Evolutionary conservation across 371 early-diverging fungal species (phyloP), one percentile per base, ranked within the genome.

Genomic region (Mucor sp.): DNA sequence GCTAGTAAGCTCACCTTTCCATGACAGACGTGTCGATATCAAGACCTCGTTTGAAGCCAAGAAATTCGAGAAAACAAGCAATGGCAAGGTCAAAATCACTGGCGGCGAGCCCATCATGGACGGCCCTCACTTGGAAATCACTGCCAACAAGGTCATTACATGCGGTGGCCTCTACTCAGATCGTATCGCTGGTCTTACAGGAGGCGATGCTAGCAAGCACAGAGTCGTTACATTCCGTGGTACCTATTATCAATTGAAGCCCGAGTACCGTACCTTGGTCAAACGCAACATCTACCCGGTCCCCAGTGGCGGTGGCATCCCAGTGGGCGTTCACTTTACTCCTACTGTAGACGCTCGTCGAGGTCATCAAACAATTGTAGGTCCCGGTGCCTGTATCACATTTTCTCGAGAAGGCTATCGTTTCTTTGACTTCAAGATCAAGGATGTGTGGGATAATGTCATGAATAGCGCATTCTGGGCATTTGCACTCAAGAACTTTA

Each of bases 351-450:
- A 81, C 63, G 70, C 65, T 8, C 75, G 81, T 44, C 76, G 81
- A 44, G 81, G 81, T 0, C 76, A 77, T 58, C 76, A 77, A 66
- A 57, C 74, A 53, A 81, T 81, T 59, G 74, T 81, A 32, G 81
- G 81, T 17, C 81, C 81, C n/a, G 79, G 81, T 37, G 78, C 81
- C 21, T 81, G 81, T 55, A 71, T 81, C 39, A 78, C 79, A 2
- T 81, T 81, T 59, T 67, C 77, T 23, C 37, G 81, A 47, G 81
- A 81, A 58, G 78, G 81, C 0, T 80, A 80, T 43, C 66, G 67
- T 21, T 78, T 80, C 69, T 80, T 69, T 63, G 78, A 80, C 27
- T 64, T 78, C 19, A 74, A 74, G 9, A 12, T 69, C 5, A 61
- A 60, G 32, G 81, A 80, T 66, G 65, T 80, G 0, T 66, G 63